Conservation (phyloP, 345 rosid genomes). For the Barbarea vulgaris region DNA sequence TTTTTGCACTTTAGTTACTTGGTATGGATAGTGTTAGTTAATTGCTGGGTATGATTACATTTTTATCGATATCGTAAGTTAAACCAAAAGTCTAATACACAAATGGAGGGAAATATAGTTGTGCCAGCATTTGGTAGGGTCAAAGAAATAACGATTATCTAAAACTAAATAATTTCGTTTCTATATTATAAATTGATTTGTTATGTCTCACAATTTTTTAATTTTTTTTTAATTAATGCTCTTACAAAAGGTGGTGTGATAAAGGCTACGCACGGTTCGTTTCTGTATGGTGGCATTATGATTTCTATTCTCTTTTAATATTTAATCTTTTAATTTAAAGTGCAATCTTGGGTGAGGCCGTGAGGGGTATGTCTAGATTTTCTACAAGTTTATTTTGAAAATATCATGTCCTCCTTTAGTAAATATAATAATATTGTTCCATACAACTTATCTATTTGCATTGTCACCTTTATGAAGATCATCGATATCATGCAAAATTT, state of each 20-base stretch:
- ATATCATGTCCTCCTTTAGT: not conserved
- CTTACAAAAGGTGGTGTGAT: conserved; percentile 15
- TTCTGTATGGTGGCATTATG: conserved; percentile 33
- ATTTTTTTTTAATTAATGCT: not conserved
- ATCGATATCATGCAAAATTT: not conserved
- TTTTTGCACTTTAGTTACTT: conserved; percentile 22
- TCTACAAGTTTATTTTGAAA: conserved; percentile 1
- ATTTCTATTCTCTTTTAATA: not conserved
- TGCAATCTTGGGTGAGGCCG: conserved; percentile 3
- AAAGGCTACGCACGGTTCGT: conserved; percentile 26
- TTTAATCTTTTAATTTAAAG: conserved; percentile 30
- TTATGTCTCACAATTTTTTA: not conserved
- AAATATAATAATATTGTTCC: not conserved
- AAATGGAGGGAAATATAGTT: conserved; percentile 31
- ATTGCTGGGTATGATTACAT: conserved; percentile 24
- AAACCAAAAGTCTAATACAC: not conserved
- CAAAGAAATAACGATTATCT: not conserved
- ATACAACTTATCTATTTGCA: not conserved
- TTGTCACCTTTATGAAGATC: not conserved
- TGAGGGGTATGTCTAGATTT: conserved; percentile 24
- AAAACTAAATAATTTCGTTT: not conserved
- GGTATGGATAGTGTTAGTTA: conserved; percentile 24
- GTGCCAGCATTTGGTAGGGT: conserved; percentile 16
- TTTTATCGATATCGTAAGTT: not conserved
- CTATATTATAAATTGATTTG: not conserved